Conservation (phyloP, 139 green algal species). For the Chlorella ohadii region DNA sequence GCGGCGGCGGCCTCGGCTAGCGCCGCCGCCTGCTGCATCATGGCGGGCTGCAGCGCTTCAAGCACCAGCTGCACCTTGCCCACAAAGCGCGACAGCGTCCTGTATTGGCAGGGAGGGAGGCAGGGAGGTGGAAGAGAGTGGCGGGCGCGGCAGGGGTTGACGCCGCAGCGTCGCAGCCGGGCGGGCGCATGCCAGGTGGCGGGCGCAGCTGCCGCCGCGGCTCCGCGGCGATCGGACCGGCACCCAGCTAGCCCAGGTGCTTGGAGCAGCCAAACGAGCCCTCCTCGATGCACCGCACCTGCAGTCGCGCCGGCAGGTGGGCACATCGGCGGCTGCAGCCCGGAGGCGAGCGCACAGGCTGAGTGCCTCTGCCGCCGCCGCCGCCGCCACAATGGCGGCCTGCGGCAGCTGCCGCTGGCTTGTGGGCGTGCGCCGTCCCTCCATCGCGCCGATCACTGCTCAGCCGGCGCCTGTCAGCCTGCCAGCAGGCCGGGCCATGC, state of each 20-base stretch:
- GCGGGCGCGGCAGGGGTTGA: too few species aligned
- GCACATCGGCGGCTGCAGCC: background rate
- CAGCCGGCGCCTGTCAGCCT: background rate
- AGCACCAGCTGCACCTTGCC: slow-evolving; percentile 42
- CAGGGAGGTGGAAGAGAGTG: too few species aligned
- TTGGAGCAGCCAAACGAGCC: too few species aligned
- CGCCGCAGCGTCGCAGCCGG: too few species aligned
- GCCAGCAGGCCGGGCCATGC: background rate
- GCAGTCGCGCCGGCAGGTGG: slow-evolving; percentile 12
- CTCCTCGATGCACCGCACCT: slow-evolving; percentile 16
- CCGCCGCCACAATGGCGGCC: background rate
- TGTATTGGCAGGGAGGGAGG: background rate
- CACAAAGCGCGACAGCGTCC: slow-evolving; percentile 43
- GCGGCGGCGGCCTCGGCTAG: background rate
- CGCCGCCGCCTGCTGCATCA: background rate
- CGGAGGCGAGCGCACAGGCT: background rate
- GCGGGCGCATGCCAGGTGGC: background rate
- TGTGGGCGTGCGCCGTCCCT: background rate
- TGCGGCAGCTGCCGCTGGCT: background rate
- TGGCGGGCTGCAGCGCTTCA: slow-evolving; percentile 26
- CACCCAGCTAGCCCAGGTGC: too few species aligned
- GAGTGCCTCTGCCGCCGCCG: background rate
- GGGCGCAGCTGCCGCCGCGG: background rate
- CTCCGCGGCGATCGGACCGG: background rate
- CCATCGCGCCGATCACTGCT: background rate